phyloP scores from a whole-genome alignment of 2,329 filamentous ascomycete species.

The Aspergillus fructus region DNA sequence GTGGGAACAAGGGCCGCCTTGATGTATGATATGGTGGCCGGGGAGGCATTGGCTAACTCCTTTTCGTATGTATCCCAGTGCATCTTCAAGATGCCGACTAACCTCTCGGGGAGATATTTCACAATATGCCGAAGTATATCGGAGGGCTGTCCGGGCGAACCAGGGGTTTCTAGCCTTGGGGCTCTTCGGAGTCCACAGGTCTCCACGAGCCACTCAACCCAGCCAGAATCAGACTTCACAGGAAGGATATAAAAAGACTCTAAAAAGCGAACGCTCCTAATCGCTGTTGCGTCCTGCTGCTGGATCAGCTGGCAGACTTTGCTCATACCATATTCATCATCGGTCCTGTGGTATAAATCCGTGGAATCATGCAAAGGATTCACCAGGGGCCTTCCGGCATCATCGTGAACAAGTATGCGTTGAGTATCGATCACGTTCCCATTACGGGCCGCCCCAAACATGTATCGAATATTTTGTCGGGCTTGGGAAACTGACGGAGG shows the following conservation, averaged over 20 bases:
- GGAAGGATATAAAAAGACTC: neutral
- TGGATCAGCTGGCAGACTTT: neutral
- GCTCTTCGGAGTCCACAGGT: neutral
- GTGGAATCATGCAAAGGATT: neutral
- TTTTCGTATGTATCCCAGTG: neutral
- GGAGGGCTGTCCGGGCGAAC: neutral
- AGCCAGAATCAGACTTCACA: neutral
- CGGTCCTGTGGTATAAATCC: neutral
- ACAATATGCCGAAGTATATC: neutral
- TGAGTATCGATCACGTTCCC: neutral
- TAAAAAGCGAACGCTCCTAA: neutral
- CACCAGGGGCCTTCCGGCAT: neutral
- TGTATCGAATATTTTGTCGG: neutral
- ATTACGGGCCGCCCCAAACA: neutral
- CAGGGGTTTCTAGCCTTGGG: neutral
- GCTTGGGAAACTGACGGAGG: neutral
- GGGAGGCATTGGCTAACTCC: neutral
- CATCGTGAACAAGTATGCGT: neutral
- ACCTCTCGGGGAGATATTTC: neutral
- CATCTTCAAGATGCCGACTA: neutral
- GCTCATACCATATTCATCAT: neutral
- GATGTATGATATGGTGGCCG: neutral
- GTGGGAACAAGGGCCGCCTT: neutral
- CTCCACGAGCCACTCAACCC: neutral
- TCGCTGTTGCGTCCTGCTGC: too few relatives aligned